Percentiles rank a stretch among this genome's conserved stretches.
Evolutionary conservation across 768 basidiomycete species (phyloP).

Genomic region (Amanita thiersii): DNA sequence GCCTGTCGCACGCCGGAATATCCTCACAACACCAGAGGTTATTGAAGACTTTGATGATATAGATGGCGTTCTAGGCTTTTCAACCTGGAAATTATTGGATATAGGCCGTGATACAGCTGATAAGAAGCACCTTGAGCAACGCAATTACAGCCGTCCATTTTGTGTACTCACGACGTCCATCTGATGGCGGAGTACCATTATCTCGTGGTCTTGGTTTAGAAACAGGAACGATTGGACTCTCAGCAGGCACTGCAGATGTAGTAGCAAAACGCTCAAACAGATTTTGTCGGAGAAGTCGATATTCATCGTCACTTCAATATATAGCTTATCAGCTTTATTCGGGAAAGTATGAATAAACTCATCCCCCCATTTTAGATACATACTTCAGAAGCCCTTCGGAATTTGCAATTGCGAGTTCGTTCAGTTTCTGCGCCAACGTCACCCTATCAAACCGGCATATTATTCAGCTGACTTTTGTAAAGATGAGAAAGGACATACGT

Average conservation of each 20-base stretch:
- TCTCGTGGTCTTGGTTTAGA: constrained; percentile 24
- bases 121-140: not conserved
- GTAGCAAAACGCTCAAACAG: constrained; percentile 74
- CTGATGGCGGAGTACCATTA: constrained; percentile 16
- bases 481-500: constrained; percentile 35
- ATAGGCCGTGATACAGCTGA: constrained; percentile 26
- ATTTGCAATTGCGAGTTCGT: constrained; percentile 75
- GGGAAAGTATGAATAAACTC: constrained; percentile 2
- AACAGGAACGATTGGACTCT: constrained; percentile 55
- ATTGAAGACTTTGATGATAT: constrained; percentile 45
- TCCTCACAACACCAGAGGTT: constrained; percentile 39
- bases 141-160: constrained; percentile 3
- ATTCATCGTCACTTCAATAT: constrained; percentile 72
- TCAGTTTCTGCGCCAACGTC: constrained; percentile 72
- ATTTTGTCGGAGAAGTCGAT: constrained; percentile 75
- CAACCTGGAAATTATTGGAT: constrained; percentile 30
- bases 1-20: constrained; percentile 43
- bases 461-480: constrained; percentile 4
- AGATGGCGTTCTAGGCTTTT: constrained; percentile 41
- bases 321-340: constrained; percentile 6
- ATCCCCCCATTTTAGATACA: constrained; percentile 16
- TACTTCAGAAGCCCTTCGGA: constrained; percentile 73
- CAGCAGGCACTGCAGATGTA: constrained; percentile 48
- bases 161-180: constrained; percentile 26
- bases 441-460: constrained; percentile 32